Conservation (phyloP, 2,329 filamentous ascomycete genomes). For the Periconia digitata region DNA sequence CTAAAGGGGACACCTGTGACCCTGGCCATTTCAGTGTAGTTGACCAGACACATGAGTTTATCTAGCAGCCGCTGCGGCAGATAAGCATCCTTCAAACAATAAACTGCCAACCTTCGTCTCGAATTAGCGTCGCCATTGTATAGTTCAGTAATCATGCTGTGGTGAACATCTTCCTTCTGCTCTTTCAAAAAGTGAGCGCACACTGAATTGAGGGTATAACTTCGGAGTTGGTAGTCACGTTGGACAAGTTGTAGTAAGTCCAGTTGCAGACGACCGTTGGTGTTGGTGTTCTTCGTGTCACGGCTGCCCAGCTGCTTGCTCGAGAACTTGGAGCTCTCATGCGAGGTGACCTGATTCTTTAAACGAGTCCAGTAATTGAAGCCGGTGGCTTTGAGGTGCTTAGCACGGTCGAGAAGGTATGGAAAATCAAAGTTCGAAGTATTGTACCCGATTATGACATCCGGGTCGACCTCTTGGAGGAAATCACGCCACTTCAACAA, state of each 20-base stretch:
- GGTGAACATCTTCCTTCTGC: constrained; percentile 97
- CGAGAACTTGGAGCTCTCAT: constrained; percentile 82
- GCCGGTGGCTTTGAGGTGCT: constrained; percentile 72
- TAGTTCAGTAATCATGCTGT: constrained; percentile 98
- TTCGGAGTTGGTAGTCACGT: constrained; percentile 89
- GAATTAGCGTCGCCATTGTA: constrained; percentile 97
- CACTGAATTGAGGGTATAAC: constrained; percentile 96
- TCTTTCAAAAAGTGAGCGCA: constrained; percentile 93
- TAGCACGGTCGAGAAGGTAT: constrained; percentile 86
- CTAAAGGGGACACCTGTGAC: constrained; percentile 99
- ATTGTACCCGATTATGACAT: constrained; percentile 99
- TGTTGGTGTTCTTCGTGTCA: constrained; percentile 92
- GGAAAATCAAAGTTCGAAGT: constrained; percentile 99
- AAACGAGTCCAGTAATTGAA: constrained; percentile 91
- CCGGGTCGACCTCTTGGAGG: constrained; percentile 84
- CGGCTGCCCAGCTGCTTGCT: constrained; percentile 99
- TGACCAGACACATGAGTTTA: constrained; percentile 96
- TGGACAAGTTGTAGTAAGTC: constrained; percentile 95
- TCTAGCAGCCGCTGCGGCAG: constrained; percentile 93
- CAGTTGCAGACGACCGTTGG: constrained; percentile 87
- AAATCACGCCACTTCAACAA: constrained; percentile 92
- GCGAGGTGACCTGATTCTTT: constrained; percentile 67
- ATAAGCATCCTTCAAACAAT: constrained; percentile 97
- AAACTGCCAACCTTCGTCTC: constrained; percentile 83
- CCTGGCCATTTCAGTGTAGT: constrained; percentile 99